Conservation (phyloP, 2,329 filamentous ascomycete species). For the Whalleya microplaca region DNA sequence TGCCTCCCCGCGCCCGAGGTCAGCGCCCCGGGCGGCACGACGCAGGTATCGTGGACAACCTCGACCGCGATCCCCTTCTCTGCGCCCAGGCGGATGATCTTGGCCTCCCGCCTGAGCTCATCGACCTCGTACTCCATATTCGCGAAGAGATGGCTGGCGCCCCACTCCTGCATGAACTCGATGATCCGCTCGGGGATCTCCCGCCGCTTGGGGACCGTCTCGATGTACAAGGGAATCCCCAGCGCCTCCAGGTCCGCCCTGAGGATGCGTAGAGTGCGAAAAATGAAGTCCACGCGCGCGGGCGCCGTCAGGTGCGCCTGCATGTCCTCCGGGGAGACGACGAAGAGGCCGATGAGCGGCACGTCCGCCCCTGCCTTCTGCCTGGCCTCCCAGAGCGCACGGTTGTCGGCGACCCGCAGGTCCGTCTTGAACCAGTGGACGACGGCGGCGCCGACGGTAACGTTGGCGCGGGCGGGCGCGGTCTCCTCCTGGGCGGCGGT, state of each 20-base stretch:
- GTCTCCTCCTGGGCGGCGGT: constrained; percentile 66
- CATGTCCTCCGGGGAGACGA: constrained; percentile 82
- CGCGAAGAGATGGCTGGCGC: constrained; percentile 73
- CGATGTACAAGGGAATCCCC: constrained; percentile 78
- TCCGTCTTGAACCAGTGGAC: constrained; percentile 94
- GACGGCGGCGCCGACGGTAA: constrained; percentile 63
- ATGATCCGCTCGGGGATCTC: constrained; percentile 64
- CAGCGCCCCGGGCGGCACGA: constrained; percentile 75
- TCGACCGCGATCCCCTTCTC: constrained; percentile 69
- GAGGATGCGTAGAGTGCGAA: constrained; percentile 71
- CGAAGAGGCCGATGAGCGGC: constrained; percentile 75
- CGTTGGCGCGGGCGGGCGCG: constrained; percentile 50
- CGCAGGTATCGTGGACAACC: constrained; percentile 79
- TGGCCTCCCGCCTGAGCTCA: constrained; percentile 77
- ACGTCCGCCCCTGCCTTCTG: constrained; percentile 68
- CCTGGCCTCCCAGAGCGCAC: constrained; percentile 67
- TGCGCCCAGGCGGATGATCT: constrained; percentile 63
- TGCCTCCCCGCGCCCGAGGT: constrained; percentile 72
- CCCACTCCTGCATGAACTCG: constrained; percentile 71
- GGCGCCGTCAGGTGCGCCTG: constrained; percentile 78
- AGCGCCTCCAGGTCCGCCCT: constrained; percentile 68
- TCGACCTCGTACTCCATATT: constrained; percentile 94
- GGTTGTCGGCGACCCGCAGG: constrained; percentile 75
- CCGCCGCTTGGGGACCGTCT: constrained; percentile 69
- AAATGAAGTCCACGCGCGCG: constrained; percentile 76